Base-by-base conservation (phyloP, 352 stramenopile genomes). In the Pythium aristosporum region DNA sequence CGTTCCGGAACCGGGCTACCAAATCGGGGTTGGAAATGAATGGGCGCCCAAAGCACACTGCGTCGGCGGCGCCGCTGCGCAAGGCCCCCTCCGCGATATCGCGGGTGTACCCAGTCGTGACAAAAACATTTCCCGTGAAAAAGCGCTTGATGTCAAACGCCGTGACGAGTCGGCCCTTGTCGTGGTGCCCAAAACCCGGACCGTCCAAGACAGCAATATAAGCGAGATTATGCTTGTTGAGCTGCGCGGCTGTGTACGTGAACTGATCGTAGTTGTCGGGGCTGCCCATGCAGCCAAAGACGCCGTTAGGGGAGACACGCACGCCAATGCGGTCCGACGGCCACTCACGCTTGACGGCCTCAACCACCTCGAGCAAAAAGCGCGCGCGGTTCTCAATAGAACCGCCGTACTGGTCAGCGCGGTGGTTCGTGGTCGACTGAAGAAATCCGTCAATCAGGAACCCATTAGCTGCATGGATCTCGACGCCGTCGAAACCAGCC, bases 391-490 rank as follows among this genome's bases (percentile, higher is more conserved):
- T 92, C 56, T 92, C 82, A 21, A 81, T 59, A 30, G 50, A 78
- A 37, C 84, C 84, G 25, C 84, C 86, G 51, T 94, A 95, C 48
- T 76, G 50, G 70, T 94, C 86, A 0, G 70, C 85, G 48, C 81
- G 77, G 18, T 72, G 68, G 72, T 96, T 96, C 49, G 63, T 61
- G 18, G 32, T 68, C 39, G 65, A 65, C 61, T 88, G 73, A 5
- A 96, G 67, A 65, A 94, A 94, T 61, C 91, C 70, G 62, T 96
- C 85, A 53, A 97, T 66, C 18, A 97, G 69, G 60, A 96, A 97
- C 16, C 89, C 90, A 63, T 97, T 93, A 5, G 85, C 89, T 81
- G 16, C 57, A 69, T 97, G 90, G 30, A 97, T 59, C 57, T 97
- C 86, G 30, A 62, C 55, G n/a, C 55, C 55, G 21, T 62, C 55